These are phyloP conservation scores for Basipetospora sp. DNA, from an alignment of 2,329 filamentous ascomycete species.

Conservation along the genomic window DNA sequence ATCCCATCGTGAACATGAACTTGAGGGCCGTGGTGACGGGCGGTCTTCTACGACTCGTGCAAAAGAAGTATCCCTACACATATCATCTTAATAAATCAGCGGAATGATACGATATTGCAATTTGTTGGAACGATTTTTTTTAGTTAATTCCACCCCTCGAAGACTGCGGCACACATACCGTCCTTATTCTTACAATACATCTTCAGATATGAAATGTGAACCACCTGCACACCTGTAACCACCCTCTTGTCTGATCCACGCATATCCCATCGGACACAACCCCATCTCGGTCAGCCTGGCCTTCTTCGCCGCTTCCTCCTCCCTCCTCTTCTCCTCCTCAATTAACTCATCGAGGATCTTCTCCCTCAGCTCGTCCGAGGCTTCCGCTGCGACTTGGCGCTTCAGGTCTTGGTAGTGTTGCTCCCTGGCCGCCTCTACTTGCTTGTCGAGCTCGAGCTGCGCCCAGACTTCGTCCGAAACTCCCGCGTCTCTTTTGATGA, in stretches of 20 bases:
- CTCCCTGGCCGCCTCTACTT: conserved; percentile 23
- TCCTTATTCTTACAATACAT: no score
- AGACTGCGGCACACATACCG: no score
- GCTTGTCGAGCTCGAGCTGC: conserved; percentile 38
- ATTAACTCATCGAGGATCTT: conserved; percentile 22
- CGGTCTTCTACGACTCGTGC: no score
- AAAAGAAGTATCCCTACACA: no score
- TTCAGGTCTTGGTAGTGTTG: conserved; percentile 16
- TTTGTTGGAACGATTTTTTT: no score
- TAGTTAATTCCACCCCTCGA: no score
- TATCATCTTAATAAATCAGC: no score
- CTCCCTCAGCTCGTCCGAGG: conserved; percentile 18
- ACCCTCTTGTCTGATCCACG: conserved; percentile 43
- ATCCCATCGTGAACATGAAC: no score
- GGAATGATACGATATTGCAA: no score
- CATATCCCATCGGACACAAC: conserved; percentile 38
- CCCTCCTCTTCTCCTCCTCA: conserved; percentile 22
- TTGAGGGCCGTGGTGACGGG: no score
- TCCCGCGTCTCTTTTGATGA: conserved; percentile 27
- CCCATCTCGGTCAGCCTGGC: conserved; percentile 38
- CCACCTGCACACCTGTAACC: conserved; percentile 53
- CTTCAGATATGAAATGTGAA: conserved; percentile 42
- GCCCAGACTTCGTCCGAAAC: conserved; percentile 48
- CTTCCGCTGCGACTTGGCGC: conserved; percentile 15
- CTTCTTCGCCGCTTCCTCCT: conserved; percentile 25